Evolutionary conservation across 164 flowering plant species (phyloP).

Genomic region (Piper betle): DNA sequence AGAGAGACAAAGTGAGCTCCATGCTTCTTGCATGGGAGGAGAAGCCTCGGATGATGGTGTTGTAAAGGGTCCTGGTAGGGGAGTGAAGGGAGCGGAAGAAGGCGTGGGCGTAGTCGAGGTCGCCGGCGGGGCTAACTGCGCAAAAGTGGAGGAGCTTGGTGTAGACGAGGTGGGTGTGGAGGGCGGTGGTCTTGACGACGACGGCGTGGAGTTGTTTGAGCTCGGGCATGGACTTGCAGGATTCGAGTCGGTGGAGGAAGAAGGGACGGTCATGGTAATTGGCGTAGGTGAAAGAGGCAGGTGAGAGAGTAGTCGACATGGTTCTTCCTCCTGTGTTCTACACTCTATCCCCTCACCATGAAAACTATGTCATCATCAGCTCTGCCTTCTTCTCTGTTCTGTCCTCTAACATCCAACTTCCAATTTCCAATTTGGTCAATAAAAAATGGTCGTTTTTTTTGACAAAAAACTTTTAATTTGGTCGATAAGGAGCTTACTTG

Average conservation of each 20-base stretch:
- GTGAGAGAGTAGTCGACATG: neutral
- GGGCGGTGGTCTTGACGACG: slow-evolving; percentile 6
- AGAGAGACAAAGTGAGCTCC: slow-evolving; percentile 3
- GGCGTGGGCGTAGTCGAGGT: slow-evolving; percentile 10
- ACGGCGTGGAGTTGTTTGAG: slow-evolving; percentile 12
- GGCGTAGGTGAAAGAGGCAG: neutral
- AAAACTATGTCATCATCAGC: no score
- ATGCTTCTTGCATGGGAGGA: slow-evolving; percentile 1
- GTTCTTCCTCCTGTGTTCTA: no score
- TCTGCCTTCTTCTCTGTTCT: no score
- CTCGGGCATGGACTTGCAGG: slow-evolving; percentile 11
- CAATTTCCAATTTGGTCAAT: no score
- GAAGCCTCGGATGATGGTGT: slow-evolving; percentile 11
- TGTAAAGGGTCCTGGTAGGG: slow-evolving; percentile 6
- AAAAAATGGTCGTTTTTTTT: no score
- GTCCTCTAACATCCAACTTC: no score
- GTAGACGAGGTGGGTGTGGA: slow-evolving; percentile 10
- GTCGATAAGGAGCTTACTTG: no score
- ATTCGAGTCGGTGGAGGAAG: slow-evolving; percentile 8
- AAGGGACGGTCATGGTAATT: slow-evolving; percentile 3
- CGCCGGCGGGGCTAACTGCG: slow-evolving; percentile 5
- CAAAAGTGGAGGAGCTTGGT: slow-evolving; percentile 10
- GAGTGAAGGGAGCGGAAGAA: neutral
- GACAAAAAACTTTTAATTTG: no score
- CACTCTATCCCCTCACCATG: no score